Conservation (phyloP, 306 rosid genomes). For the Delonix regia region DNA sequence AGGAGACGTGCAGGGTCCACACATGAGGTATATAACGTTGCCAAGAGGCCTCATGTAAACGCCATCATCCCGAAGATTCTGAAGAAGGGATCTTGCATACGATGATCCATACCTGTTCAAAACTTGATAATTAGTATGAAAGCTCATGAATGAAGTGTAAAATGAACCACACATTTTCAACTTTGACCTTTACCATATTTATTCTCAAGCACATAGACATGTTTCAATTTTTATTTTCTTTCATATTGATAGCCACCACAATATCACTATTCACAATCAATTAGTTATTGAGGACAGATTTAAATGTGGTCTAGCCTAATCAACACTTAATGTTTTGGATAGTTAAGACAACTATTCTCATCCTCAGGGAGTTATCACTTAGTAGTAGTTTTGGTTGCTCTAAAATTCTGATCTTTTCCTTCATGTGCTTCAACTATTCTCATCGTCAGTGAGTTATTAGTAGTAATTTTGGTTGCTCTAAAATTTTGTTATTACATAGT, state of each 20-base stretch:
- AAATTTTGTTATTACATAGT: no score
- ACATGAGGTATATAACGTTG: conserved; percentile 83
- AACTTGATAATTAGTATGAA: conserved; percentile 22
- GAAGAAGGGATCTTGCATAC: conserved; percentile 75
- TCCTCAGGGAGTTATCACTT: no score
- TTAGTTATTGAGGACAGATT: neutral
- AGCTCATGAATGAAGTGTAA: conserved; percentile 8
- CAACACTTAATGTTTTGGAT: neutral
- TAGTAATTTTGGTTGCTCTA: no score
- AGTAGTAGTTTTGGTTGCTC: neutral
- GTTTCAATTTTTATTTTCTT: neutral
- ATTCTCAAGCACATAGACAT: neutral
- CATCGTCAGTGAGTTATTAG: no score
- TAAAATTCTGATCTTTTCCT: neutral
- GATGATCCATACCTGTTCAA: conserved; percentile 74
- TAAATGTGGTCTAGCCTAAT: no score
- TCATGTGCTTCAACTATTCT: neutral
- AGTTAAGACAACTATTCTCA: neutral
- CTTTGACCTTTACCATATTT: neutral
- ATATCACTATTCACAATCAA: neutral
- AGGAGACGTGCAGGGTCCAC: conserved; percentile 90
- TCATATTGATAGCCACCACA: neutral
- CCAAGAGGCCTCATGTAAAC: conserved; percentile 85
- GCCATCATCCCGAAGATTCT: conserved; percentile 77
- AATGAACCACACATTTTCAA: conserved; percentile 16